Evolutionary conservation across 208 protist species (phyloP).

Genomic region (Vickermania spadyakhi): DNA sequence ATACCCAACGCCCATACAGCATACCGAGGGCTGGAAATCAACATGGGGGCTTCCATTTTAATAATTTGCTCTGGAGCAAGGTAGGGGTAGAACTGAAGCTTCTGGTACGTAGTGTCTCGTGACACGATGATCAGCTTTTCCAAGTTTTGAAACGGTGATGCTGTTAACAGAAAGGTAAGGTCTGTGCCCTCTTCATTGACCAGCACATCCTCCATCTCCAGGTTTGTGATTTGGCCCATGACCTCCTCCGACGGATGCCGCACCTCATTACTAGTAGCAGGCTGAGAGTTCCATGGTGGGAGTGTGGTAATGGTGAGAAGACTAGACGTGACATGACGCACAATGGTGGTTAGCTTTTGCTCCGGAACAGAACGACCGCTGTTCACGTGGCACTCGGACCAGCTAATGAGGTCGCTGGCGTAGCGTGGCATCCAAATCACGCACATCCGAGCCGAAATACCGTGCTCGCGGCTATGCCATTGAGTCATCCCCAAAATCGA

Average conservation of each 20-base stretch:
- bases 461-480: conserved; percentile 19
- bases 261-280: neutral
- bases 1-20: conserved; percentile 54
- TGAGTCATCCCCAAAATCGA: conserved; percentile 37
- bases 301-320: conserved; percentile 14
- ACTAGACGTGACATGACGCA: conserved; percentile 26
- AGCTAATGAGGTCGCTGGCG: conserved; percentile 23
- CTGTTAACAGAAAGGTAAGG: conserved; percentile 23
- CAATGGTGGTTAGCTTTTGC: conserved; percentile 12
- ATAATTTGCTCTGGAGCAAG: conserved; percentile 19
- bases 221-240: neutral
- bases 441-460: conserved; percentile 19
- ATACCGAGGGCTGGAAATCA: conserved; percentile 12
- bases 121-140: conserved; percentile 5
- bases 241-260: neutral
- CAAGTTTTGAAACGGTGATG: conserved; percentile 9
- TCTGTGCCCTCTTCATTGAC: conserved; percentile 20
- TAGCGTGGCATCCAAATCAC: conserved; percentile 72
- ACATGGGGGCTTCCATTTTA: neutral
- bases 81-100: conserved; percentile 15
- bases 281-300: neutral
- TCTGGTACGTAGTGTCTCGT: conserved; percentile 6
- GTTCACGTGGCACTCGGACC: conserved; percentile 16
- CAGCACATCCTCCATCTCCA: conserved; percentile 35
- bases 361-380: conserved; percentile 24